Conservation (phyloP, 345 rosid species). For the Salix caprea region DNA sequence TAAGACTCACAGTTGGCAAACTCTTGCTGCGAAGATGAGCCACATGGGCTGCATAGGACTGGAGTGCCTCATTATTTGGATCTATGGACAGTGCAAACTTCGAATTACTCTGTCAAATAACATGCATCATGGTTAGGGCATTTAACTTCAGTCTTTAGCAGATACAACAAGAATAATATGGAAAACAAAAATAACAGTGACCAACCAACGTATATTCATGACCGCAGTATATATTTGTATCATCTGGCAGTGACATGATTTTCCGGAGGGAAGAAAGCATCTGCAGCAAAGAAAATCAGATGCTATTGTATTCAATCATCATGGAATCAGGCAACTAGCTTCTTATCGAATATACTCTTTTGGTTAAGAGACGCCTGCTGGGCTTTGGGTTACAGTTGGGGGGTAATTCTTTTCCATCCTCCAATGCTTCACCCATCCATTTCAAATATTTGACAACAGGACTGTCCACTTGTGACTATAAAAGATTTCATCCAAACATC, state of each 20-base stretch:
- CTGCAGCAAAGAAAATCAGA: constrained; percentile 39
- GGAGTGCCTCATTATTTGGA: constrained; percentile 83
- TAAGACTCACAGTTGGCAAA: constrained; percentile 61
- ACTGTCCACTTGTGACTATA: neutral
- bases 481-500: neutral
- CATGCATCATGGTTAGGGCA: constrained; percentile 9
- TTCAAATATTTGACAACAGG: neutral
- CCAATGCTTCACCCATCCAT: neutral
- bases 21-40: constrained; percentile 81
- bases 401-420: neutral
- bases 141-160: constrained; percentile 4
- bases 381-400: neutral
- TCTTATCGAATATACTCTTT: neutral
- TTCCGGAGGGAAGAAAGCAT: constrained; percentile 76
- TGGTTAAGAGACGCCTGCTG: neutral
- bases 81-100: constrained; percentile 90
- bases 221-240: constrained; percentile 78
- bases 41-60: constrained; percentile 68
- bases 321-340: neutral
- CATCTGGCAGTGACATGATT: constrained; percentile 76
- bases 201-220: constrained; percentile 94
- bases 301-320: neutral
- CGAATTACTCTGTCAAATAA: constrained; percentile 61
- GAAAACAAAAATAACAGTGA: constrained; percentile 1
- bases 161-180: neutral